Base-by-base conservation (phyloP, 306 rosid genomes). In the Quercus agrifolia region DNA sequence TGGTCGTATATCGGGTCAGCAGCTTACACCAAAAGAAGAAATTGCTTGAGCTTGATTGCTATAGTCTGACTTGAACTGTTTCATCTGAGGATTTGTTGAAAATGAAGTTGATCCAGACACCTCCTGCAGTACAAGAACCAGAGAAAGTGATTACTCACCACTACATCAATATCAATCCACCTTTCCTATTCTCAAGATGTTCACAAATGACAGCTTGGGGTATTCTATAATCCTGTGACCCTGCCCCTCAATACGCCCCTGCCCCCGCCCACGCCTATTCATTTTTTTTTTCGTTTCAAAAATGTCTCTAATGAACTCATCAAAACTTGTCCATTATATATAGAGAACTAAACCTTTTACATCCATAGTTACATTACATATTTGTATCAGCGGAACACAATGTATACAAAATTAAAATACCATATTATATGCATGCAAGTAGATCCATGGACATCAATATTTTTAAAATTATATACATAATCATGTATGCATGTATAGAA, bases 1-100 rank as follows among this genome's bases (percentile, higher is more conserved):
- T 21, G 5, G 25, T 31, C 33, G 15, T 23, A 18, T 35, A 74
- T 69, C 23, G 52, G 62, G 13, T 78, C 35, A 71, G 81, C 64
- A 71, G 75, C 95, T 85, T 85, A 94, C 98, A 87, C 82, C 62
- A 35, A 67, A 56, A 15, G 85, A 76, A 56, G 66, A 23, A 75
- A 82, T 71, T 33, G 81, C 17, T 51, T 14, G 80, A 55, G 81
- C 68, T 62, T 78, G 77, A 71, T 30, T 19, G 56, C 15, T 49
- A 72, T 72, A 52, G 59, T 80, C 71, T 56, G 78, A 49, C 21
- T 69, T 20, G 11, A 80, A 27, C 41, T 75, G 78, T 68, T 69
- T 80, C 69, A 49, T 84, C 73, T 33, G 83, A 49, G 80, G 55
- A 74, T 66, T 56, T 46, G 84, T 27, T 46, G 78, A 61, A 56